Evolutionary conservation across 108 stramenopile species (phyloP), one percentile per base, ranked within the genome.

Genomic region (Fistulifera pelliculosa): DNA sequence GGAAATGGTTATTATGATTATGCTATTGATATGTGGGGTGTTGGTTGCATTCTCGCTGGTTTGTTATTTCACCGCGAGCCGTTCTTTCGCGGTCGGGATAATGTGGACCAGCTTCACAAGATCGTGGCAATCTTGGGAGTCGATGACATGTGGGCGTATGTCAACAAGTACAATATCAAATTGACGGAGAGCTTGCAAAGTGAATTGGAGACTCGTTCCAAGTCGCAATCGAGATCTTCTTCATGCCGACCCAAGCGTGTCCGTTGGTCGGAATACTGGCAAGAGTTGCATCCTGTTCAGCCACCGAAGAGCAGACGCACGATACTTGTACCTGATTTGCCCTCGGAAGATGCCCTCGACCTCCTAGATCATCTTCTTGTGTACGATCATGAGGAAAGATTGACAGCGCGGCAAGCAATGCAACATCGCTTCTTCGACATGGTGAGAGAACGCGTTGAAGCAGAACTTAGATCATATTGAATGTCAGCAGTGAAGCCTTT

Each of bases 361-460:
- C 57, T 92, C 24, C 53, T 92, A 38, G 80, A 83, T 54, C 76
- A 77, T 50, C 53, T 87, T 40, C 54, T 92, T 41, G 81, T 87
- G 27, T 92, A 92, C 43, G 90, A 92, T 56, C 83, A 87, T 45
- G 71, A 78, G 44, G 60, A 69, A 38, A 65, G 90, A 41, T 77
- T 75, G 70, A 92, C 90, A 16, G 90, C 90, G 21, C 56, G 76
- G 50, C 79, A 92, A 52, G 90, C 90, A 41, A 81, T 92, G 81
- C 41, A 61, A 21, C 90, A 92, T 57, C 49, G 76, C 15, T 92
- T 85, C 43, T 92, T 92, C 74, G 90, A 92, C 68, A 60, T 65
- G 2, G 90, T 92, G 42, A 69, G 85, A 6, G 75, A 79, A 14
- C 57, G 69, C 12, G 77, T 79, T 27, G 11, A 51, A 27, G 50